Evolutionary conservation across 2,329 filamentous ascomycete species (phyloP).

Genomic region (Fusarium falciforme): DNA sequence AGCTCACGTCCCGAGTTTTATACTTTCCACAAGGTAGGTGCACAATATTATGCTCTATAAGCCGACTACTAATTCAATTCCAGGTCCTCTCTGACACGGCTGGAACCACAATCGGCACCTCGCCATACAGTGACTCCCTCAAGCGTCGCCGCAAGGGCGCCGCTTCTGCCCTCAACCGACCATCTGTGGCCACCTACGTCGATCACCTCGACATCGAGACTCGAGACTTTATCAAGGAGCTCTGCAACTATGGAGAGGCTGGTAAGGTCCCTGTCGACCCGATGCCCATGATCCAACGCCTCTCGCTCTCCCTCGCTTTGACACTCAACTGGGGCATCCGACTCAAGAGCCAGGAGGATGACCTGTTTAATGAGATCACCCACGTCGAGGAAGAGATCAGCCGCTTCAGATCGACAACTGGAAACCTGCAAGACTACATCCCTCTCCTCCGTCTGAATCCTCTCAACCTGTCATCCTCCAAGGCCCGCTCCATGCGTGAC

Average conservation of each 20-base stretch:
- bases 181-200: constrained; percentile 71
- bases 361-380: constrained; percentile 71
- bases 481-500: constrained; percentile 69
- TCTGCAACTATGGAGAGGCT: constrained; percentile 66
- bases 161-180: constrained; percentile 73
- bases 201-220: constrained; percentile 72
- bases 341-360: constrained; percentile 67
- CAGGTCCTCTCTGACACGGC: constrained; percentile 73
- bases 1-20: constrained; percentile 68
- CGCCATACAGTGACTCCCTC: constrained; percentile 72
- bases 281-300: constrained; percentile 75
- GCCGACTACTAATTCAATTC: background rate
- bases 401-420: constrained; percentile 69
- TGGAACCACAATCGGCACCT: constrained; percentile 76
- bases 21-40: constrained; percentile 66
- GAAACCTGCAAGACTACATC: constrained; percentile 72
- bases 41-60: background rate
- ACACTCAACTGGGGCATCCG: constrained; percentile 76
- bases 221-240: constrained; percentile 71
- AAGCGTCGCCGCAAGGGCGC: constrained; percentile 74
- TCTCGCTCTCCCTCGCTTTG: constrained; percentile 70
- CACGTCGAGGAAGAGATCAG: constrained; percentile 71
- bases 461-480: constrained; percentile 67
- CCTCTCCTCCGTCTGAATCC: constrained; percentile 70
- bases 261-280: constrained; percentile 69